Evolutionary conservation across 257 asterid species (phyloP).

Genomic region (Capsicum baccatum): DNA sequence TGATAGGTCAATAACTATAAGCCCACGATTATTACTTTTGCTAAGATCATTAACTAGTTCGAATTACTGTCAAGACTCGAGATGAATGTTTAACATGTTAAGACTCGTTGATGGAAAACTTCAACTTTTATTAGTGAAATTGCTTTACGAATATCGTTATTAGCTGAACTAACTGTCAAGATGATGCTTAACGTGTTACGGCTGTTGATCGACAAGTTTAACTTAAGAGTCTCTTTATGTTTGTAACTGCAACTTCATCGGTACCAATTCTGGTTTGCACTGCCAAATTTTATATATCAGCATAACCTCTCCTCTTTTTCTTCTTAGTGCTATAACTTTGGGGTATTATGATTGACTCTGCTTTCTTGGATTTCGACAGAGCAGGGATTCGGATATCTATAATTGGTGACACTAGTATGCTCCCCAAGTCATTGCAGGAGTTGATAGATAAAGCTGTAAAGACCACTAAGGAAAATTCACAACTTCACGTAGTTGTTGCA

Average conservation of each 20-base stretch:
- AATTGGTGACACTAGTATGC: constrained; percentile 62
- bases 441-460: constrained; percentile 36
- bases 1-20: not conserved
- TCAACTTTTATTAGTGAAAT: constrained; percentile 2
- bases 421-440: constrained; percentile 45
- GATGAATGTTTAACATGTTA: not conserved
- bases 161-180: not conserved
- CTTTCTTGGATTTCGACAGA: constrained; percentile 43
- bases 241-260: not conserved
- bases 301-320: not conserved
- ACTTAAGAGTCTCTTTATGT: not conserved
- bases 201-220: not conserved
- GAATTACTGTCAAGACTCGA: not conserved
- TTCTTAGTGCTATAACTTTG: not conserved
- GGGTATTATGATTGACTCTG: not conserved
- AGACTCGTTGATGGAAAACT: not conserved
- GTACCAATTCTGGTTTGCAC: not conserved
- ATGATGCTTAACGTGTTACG: constrained; percentile 1
- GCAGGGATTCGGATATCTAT: constrained; percentile 52
- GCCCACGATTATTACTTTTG: not conserved
- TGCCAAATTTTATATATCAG: not conserved
- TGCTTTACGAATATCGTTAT: not conserved
- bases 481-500: constrained; percentile 61
- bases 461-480: constrained; percentile 47
- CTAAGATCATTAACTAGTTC: not conserved